Conservation (phyloP, 2,329 filamentous ascomycete species). For the Hypoxylon sp. region DNA sequence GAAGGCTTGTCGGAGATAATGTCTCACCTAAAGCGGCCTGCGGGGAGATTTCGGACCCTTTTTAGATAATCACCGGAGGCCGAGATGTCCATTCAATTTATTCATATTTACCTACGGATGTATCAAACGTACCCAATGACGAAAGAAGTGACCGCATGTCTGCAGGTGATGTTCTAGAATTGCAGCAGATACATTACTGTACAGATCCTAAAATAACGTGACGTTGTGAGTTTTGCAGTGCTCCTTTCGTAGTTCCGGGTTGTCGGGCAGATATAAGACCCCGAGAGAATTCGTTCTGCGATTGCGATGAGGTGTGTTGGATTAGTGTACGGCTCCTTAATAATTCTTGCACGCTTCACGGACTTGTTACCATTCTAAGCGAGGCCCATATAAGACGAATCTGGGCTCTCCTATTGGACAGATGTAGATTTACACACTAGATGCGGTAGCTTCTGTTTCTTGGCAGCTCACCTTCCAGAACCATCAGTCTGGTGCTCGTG, state of each 20-base stretch:
- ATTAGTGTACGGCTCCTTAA: constrained; percentile 27
- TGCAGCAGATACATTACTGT: background rate
- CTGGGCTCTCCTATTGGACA: constrained; percentile 15
- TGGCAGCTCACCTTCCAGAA: constrained; percentile 2
- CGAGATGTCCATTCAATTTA: background rate
- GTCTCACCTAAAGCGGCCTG: background rate
- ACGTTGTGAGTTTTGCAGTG: background rate
- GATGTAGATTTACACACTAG: background rate
- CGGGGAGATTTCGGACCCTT: constrained; percentile 17
- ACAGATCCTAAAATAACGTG: background rate
- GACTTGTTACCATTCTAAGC: constrained; percentile 22
- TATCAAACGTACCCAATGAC: background rate
- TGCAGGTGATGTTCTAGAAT: background rate
- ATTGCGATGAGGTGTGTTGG: constrained; percentile 2
- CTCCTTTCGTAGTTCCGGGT: constrained; percentile 24
- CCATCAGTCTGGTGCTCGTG: background rate
- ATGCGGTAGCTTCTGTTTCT: too few species aligned
- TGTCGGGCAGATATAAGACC: constrained; percentile 39
- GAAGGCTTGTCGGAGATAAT: constrained; percentile 12
- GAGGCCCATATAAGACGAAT: background rate
- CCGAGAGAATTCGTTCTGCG: constrained; percentile 18
- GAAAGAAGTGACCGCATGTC: background rate
- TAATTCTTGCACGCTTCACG: constrained; percentile 12
- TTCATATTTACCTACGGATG: too few species aligned
- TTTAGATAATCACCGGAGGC: constrained; percentile 1